Conservation (phyloP, 2,329 filamentous ascomycete genomes). For the Aspergillus flavus region DNA sequence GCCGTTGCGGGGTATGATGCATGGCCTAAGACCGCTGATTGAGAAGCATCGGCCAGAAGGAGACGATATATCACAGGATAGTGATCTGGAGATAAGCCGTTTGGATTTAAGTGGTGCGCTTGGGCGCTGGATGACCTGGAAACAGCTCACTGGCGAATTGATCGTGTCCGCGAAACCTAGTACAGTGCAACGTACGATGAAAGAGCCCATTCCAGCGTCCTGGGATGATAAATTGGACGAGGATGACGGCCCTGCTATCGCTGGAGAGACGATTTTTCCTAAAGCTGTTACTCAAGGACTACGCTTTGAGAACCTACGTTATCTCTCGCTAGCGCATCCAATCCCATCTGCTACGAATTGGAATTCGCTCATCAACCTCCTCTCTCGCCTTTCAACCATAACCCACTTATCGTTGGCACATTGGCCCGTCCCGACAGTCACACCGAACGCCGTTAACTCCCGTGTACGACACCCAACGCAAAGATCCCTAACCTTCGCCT, state of each 20-base stretch:
- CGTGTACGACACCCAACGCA: conserved; percentile 45
- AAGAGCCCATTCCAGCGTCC: conserved; percentile 35
- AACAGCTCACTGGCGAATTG: conserved; percentile 50
- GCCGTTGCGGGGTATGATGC: conserved; percentile 40
- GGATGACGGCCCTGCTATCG: conserved; percentile 3
- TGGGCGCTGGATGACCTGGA: conserved; percentile 52
- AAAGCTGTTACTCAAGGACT: conserved; percentile 29
- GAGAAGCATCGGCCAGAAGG: conserved; percentile 24
- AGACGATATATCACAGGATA: conserved; percentile 10
- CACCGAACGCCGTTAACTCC: conserved; percentile 53
- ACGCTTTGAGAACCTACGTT: conserved; percentile 57
- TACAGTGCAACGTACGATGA: background rate
- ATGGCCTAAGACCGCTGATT: conserved; percentile 56
- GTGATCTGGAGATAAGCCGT: conserved; percentile 48
- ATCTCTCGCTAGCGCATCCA: conserved; percentile 60
- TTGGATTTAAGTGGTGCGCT: conserved; percentile 58
- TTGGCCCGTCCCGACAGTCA: conserved; percentile 63
- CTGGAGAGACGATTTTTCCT: conserved; percentile 15
- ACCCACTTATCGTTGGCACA: conserved; percentile 65
- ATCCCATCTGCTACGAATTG: conserved; percentile 51
- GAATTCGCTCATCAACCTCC: conserved; percentile 56
- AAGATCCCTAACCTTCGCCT: conserved; percentile 45
- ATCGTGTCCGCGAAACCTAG: conserved; percentile 28
- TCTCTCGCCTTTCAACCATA: conserved; percentile 57
- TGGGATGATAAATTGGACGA: conserved; percentile 43